Conservation (phyloP, 208 protist species). For the Blastocrithidia nonstop region DNA sequence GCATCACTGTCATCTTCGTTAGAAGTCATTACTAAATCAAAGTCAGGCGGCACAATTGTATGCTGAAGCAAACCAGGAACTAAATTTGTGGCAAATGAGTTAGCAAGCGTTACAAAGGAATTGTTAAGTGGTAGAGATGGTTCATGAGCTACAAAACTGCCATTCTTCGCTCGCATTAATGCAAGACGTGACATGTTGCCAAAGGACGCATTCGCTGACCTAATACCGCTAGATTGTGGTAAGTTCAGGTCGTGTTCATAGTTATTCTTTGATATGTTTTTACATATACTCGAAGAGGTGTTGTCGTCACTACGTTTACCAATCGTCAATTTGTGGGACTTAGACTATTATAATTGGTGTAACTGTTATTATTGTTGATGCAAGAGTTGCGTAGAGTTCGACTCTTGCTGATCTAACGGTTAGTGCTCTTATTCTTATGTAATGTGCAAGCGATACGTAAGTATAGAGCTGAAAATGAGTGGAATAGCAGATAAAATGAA, state of each 20-base stretch:
- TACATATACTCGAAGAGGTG: not conserved
- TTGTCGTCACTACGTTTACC: not conserved
- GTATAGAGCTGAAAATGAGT: slow-evolving; percentile 10
- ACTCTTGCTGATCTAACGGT: not conserved
- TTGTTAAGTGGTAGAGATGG: slow-evolving; percentile 8
- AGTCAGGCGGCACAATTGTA: slow-evolving; percentile 15
- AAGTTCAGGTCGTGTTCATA: not conserved
- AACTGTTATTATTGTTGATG: slow-evolving; percentile 1
- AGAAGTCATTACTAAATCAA: slow-evolving; percentile 10
- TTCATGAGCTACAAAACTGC: slow-evolving; percentile 3
- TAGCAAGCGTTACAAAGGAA: slow-evolving; percentile 25
- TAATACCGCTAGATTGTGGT: not conserved
- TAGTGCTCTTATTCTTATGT: not conserved
- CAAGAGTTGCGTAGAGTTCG: too few relatives aligned
- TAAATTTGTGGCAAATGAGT: slow-evolving; percentile 22
- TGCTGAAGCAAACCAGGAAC: slow-evolving; percentile 14
- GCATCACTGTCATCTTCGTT: slow-evolving; percentile 8
- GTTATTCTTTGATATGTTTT: not conserved
- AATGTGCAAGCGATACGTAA: slow-evolving; percentile 6
- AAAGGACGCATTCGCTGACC: not conserved
- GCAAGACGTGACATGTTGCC: slow-evolving; percentile 1
- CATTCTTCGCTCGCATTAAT: slow-evolving; percentile 3
- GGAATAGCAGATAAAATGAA: slow-evolving; percentile 44
- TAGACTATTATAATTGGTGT: not conserved
- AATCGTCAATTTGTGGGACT: not conserved